Percentiles rank a stretch among this genome's conserved stretches.
Conservation (phyloP, 1,139 yeast genomes). For the Taphrina deformans region DNA sequence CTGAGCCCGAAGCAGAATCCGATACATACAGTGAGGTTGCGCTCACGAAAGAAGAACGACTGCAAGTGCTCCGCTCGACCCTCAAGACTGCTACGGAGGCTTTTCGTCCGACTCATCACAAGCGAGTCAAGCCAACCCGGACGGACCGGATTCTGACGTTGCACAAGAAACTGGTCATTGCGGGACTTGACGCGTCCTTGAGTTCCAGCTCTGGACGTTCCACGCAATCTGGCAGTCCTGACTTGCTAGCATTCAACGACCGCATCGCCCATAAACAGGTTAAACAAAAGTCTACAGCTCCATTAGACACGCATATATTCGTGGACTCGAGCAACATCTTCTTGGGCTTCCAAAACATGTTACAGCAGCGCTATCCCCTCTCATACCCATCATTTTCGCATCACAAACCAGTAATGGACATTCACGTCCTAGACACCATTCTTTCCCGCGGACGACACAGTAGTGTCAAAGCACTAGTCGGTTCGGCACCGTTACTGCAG, state of each 20-base stretch:
- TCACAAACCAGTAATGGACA: constrained; percentile 19
- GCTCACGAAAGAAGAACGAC: neutral
- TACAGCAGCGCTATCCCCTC: neutral
- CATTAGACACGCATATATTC: constrained; percentile 20
- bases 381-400: neutral
- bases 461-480: constrained; percentile 26
- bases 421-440: constrained; percentile 26
- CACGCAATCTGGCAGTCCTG: neutral
- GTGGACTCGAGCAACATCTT: constrained; percentile 33
- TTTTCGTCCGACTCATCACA: neutral
- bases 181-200: neutral
- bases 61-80: neutral
- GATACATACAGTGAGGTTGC: neutral
- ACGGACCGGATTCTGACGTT: neutral
- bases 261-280: neutral
- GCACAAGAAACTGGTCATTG: constrained; percentile 10
- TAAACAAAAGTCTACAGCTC: too few relatives aligned
- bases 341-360: constrained; percentile 22
- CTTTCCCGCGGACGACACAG: constrained; percentile 27
- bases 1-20: neutral
- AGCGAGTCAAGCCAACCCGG: neutral
- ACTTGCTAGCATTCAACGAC: neutral
- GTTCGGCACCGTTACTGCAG: constrained; percentile 30
- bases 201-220: neutral
- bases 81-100: constrained; percentile 7